Conservation (phyloP, 192 early-diverging fungal species). For the Coemansia umbellata region DNA sequence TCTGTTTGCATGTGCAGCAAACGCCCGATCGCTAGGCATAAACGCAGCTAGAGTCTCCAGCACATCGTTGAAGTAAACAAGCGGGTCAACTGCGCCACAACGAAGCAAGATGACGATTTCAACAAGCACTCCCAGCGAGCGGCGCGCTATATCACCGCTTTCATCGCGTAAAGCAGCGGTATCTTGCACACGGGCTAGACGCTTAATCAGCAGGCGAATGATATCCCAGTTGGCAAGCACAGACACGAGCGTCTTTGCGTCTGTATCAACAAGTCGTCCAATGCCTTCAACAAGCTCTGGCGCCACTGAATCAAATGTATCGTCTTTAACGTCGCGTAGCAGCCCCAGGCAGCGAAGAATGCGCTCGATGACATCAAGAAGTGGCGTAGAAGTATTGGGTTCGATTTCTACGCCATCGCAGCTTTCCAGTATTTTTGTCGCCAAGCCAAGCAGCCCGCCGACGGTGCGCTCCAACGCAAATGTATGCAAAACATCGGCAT, state of each 20-base stretch:
- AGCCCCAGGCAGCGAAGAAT: slow-evolving; percentile 43
- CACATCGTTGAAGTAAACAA: slow-evolving; percentile 26
- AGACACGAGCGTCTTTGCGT: slow-evolving; percentile 13
- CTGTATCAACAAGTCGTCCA: slow-evolving; percentile 18
- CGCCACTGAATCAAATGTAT: slow-evolving; percentile 44
- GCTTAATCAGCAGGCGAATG: slow-evolving; percentile 36
- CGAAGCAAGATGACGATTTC: slow-evolving; percentile 33
- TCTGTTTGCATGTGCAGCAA: slow-evolving; percentile 1
- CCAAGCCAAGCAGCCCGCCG: slow-evolving; percentile 66
- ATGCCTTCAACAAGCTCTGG: slow-evolving; percentile 29
- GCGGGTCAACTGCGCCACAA: slow-evolving; percentile 28
- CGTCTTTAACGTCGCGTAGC: slow-evolving; percentile 55
- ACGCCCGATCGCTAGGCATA: slow-evolving; percentile 34
- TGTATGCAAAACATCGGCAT: slow-evolving; percentile 58
- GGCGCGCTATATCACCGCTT: slow-evolving; percentile 7
- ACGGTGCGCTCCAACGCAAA: slow-evolving; percentile 76
- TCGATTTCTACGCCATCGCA: slow-evolving; percentile 2
- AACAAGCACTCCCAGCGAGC: slow-evolving; percentile 22
- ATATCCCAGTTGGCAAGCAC: slow-evolving; percentile 31
- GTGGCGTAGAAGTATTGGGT: slow-evolving; percentile 2
- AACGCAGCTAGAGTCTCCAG: slow-evolving; percentile 38
- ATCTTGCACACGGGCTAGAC: slow-evolving; percentile 31
- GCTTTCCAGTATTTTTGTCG: slow-evolving; percentile 55
- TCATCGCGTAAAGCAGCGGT: slow-evolving; percentile 2
- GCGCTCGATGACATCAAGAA: slow-evolving; percentile 22